Conservation (phyloP, 495 filamentous ascomycete genomes). For the Hyaloscypha bicolor region DNA sequence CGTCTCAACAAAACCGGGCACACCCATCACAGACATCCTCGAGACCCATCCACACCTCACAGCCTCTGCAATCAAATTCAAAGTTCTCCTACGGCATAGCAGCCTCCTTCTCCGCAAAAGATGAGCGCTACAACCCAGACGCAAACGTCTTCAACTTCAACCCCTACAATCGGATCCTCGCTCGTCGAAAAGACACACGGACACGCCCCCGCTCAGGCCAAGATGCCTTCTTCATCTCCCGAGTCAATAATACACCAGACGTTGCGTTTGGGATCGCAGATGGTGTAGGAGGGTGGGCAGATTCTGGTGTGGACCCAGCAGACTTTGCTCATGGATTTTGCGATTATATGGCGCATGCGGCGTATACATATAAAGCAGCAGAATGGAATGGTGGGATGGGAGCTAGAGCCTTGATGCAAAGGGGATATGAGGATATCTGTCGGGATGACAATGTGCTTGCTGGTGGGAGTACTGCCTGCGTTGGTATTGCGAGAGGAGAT, state of each 20-base stretch:
- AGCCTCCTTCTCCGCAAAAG: slow-evolving; percentile 78
- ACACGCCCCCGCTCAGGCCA: slow-evolving; percentile 80
- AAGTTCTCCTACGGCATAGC: slow-evolving; percentile 65
- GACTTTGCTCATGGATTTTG: slow-evolving; percentile 97
- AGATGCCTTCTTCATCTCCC: slow-evolving; percentile 93
- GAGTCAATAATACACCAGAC: slow-evolving; percentile 58
- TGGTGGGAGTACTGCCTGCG: slow-evolving; percentile 87
- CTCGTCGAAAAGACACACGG: slow-evolving; percentile 50
- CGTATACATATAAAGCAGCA: slow-evolving; percentile 50
- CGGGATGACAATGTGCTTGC: slow-evolving; percentile 71
- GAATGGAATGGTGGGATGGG: slow-evolving; percentile 43
- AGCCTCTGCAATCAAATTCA: slow-evolving; percentile 25
- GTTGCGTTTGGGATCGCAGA: slow-evolving; percentile 88
- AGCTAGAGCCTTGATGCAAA: slow-evolving; percentile 74
- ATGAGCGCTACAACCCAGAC: slow-evolving; percentile 67
- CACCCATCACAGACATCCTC: not conserved
- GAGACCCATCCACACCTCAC: slow-evolving; percentile 14
- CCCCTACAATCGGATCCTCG: slow-evolving; percentile 59
- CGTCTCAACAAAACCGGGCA: not conserved
- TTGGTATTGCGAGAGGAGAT: slow-evolving; percentile 69
- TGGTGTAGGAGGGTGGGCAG: slow-evolving; percentile 92
- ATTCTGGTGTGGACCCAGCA: slow-evolving; percentile 87
- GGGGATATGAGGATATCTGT: slow-evolving; percentile 79
- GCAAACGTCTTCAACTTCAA: slow-evolving; percentile 78
- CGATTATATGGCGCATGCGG: slow-evolving; percentile 80